These are phyloP conservation scores for Oenanthe javanica DNA, from an alignment of 140 eudicot genomes.

Conservation along the genomic window DNA sequence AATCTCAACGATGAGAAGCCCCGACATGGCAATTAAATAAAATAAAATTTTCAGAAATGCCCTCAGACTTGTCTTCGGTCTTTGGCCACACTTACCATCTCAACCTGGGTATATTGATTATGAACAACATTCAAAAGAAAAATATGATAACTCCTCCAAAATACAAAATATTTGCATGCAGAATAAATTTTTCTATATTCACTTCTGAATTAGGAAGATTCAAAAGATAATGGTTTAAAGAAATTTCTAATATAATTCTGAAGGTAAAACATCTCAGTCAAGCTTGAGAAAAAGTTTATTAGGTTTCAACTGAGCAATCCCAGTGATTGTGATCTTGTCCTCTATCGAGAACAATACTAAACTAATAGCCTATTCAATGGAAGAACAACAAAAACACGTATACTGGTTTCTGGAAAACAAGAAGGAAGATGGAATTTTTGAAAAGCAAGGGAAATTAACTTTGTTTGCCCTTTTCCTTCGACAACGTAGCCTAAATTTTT, in stretches of 20 bases:
- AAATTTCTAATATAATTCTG: neutral
- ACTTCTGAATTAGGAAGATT: neutral
- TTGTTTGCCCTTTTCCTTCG: neutral
- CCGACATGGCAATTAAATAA: neutral
- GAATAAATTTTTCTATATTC: neutral
- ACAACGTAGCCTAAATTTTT: neutral
- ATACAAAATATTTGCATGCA: neutral
- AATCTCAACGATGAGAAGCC: neutral
- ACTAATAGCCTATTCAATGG: neutral
- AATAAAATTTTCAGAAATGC: neutral
- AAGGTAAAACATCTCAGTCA: neutral
- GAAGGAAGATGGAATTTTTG: neutral
- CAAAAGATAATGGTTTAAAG: neutral
- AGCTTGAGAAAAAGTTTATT: neutral
- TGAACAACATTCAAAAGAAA: neutral
- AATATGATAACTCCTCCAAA: neutral
- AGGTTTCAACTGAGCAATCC: neutral
- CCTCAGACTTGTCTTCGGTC: neutral
- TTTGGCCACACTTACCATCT: neutral
- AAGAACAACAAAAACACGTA: neutral
- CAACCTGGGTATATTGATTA: neutral
- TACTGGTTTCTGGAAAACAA: neutral
- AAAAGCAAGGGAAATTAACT: neutral
- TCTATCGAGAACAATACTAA: neutral
- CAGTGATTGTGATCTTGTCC: neutral